Evolutionary conservation across 179 eudicot genomes (phyloP), one percentile per base, ranked within the genome.

Genomic region (Heliamphora pulchella): DNA sequence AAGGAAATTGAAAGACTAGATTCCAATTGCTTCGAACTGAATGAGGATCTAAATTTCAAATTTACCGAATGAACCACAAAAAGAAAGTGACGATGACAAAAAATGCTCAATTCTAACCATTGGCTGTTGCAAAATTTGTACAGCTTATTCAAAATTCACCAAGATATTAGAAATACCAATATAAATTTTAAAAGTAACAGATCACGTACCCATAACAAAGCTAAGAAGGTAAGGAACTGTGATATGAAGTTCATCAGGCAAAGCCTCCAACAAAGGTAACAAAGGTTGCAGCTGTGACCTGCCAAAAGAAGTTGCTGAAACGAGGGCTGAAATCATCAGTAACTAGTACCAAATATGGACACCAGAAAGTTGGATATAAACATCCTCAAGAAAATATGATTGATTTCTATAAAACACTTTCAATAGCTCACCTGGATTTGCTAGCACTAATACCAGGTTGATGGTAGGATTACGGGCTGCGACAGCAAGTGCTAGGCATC

Each of bases 401-500:
- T 43, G 39, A 31, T 20, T 17, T 13, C 22, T 8, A 55, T 20
- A 51, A 43, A 61, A 4, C 17, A 31, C 1, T 57, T 71, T 43
- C 20, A 61, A 61, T 81, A 80, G 63, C 91, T 79, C 50, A 94
- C 98, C 97, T 82, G 98, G 97, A 87, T 93, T 94, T 41, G 93
- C 89, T 83, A 94, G 88, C 82, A 94, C 80, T 53, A 91, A 71
- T 71, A 90, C 93, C 77, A 93, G 84, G 83, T 94, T 97, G 44
- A 91, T 79, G 10, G 75, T 81, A 64, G 97, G 93, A 90, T 90
- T 89, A 63, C 83, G 90, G 86, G 98, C 91, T 79, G 98, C 96
- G 77, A 93, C 87, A 68, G 97, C 85, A 71, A 94, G 91, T 80
- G 97, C 97, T 67, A 94, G 87, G 78, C 91, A 86, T 71, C 96